A percentile compares a stretch with the other conserved stretches of the same genome.
These are phyloP conservation scores for Piper betle DNA, from an alignment of 164 flowering plant species.

Conservation along the genomic window DNA sequence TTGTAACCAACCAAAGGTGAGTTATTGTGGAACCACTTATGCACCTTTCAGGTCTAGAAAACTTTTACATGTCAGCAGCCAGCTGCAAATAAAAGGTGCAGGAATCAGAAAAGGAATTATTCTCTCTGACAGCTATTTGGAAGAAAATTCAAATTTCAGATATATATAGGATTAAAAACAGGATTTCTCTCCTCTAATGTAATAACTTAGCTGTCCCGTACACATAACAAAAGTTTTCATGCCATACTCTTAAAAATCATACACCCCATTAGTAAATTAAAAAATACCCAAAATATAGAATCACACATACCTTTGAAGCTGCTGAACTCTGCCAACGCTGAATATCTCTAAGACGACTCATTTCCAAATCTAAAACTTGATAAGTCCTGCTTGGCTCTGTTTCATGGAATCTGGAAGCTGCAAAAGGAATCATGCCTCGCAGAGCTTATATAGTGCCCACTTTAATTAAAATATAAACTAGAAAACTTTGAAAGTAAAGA, in stretches of 20 bases:
- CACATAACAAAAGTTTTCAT: too few relatives aligned
- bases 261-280: too few relatives aligned
- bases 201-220: too few relatives aligned
- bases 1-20: conserved; percentile 68
- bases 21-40: conserved; percentile 93
- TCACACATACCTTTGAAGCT: conserved; percentile 62
- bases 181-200: background rate
- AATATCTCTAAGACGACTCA: conserved; percentile 97
- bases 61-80: conserved; percentile 98
- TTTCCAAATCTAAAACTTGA: conserved; percentile 96
- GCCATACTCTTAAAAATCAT: too few relatives aligned
- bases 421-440: conserved; percentile 1
- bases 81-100: conserved; percentile 36
- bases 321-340: conserved; percentile 97
- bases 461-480: too few relatives aligned
- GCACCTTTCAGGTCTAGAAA: conserved; percentile 95
- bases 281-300: too few relatives aligned
- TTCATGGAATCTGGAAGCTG: conserved; percentile 99
- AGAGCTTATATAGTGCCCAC: background rate
- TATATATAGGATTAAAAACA: too few relatives aligned
- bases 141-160: too few relatives aligned
- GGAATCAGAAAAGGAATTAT: background rate
- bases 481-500: background rate
- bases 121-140: too few relatives aligned
- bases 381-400: conserved; percentile 97